Percentiles rank a stretch among this genome's conserved stretches.
Evolutionary conservation across 768 basidiomycete genomes (phyloP).

Genomic region (Saitozyma sp.): DNA sequence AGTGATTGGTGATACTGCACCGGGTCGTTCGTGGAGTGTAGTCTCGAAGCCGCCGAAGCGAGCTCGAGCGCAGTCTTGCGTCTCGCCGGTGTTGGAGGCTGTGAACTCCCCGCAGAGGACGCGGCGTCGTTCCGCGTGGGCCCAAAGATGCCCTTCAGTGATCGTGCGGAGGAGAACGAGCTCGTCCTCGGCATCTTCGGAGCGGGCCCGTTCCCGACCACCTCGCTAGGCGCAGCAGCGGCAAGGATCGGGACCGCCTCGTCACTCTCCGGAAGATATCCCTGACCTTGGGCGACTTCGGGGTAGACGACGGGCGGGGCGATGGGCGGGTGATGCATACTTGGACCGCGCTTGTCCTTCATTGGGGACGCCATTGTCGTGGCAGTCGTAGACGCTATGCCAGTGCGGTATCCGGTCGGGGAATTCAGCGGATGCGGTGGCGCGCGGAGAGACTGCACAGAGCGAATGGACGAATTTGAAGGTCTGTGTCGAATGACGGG

Average conservation of each 20-base stretch:
- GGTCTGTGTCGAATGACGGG: constrained; percentile 26
- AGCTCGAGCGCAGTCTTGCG: constrained; percentile 38
- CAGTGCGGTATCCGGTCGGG: constrained; percentile 32
- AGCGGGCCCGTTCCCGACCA: no score
- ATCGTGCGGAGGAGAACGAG: constrained; percentile 6
- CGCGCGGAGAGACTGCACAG: constrained; percentile 44
- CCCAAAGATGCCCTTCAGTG: background rate
- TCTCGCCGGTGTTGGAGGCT: constrained; percentile 16
- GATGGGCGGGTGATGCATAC: constrained; percentile 40
- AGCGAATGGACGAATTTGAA: constrained; percentile 44
- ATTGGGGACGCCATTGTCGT: constrained; percentile 28
- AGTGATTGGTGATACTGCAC: constrained; percentile 39
- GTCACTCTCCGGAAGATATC: constrained; percentile 27
- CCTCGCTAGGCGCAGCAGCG: no score
- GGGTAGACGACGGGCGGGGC: constrained; percentile 36
- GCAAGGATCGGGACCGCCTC: background rate
- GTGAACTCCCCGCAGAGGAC: background rate
- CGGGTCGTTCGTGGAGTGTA: constrained; percentile 37
- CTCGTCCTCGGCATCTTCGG: background rate
- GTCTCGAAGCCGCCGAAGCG: constrained; percentile 22
- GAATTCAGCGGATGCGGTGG: constrained; percentile 48
- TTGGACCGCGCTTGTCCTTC: constrained; percentile 24
- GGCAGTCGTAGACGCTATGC: constrained; percentile 16
- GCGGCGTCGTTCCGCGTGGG: background rate
- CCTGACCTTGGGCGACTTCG: constrained; percentile 29